phyloP scores from a whole-genome alignment of 768 basidiomycete genomes.

The Rhodotorula toruloides region DNA sequence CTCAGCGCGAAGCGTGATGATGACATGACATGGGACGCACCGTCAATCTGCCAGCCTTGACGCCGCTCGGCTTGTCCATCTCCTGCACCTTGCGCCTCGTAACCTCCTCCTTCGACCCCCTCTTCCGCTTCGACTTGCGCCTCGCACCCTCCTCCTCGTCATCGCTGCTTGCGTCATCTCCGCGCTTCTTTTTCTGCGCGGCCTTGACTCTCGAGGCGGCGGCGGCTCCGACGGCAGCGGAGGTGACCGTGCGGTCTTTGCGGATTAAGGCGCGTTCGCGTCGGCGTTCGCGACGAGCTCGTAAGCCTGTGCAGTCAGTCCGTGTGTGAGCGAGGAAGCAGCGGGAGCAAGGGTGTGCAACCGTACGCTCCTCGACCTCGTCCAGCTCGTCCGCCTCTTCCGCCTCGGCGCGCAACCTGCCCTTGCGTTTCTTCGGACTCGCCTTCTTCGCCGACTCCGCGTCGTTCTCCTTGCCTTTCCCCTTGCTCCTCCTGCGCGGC shows the following conservation, averaged over 20 bases:
- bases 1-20: not conserved
- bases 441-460: not conserved
- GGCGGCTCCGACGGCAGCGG: slow-evolving; percentile 16
- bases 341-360: not conserved
- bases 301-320: slow-evolving; percentile 4
- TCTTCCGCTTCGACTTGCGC: not conserved
- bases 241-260: slow-evolving; percentile 24
- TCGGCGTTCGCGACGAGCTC: slow-evolving; percentile 22
- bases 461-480: not conserved
- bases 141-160: not conserved
- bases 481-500: not conserved
- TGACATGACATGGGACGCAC: not conserved
- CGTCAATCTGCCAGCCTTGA: slow-evolving; percentile 7
- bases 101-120: not conserved
- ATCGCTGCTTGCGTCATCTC: not conserved
- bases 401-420: slow-evolving; percentile 3
- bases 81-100: slow-evolving; percentile 10
- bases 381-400: slow-evolving; percentile 7
- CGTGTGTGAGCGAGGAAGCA: not conserved
- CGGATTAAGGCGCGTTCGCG: slow-evolving; percentile 27
- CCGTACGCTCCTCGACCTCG: slow-evolving; percentile 30
- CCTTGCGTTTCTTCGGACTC: not conserved
- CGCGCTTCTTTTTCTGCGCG: not conserved
- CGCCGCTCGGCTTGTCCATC: slow-evolving; percentile 1
- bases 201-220: slow-evolving; percentile 21